Conservation (phyloP, 129 eudicot genomes). For the Tagetes erecta region DNA sequence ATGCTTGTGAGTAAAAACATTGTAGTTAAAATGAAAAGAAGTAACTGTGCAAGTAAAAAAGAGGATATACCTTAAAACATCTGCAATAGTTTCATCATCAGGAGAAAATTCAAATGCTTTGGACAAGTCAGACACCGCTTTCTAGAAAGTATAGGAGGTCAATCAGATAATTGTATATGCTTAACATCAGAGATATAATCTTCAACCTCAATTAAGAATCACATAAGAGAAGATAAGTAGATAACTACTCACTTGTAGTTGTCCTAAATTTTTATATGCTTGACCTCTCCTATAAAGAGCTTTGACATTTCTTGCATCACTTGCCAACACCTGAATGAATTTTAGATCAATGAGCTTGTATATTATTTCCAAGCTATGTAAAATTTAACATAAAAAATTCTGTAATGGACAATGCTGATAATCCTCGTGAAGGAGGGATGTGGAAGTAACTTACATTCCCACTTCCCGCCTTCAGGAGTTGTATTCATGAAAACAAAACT, state of each 20-base stretch:
- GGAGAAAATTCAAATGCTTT: conserved; percentile 91
- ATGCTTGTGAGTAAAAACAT: no score
- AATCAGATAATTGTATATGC: conserved; percentile 20
- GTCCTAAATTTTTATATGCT: conserved; percentile 76
- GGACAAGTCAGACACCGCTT: conserved; percentile 71
- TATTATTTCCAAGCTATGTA: neutral
- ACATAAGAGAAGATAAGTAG: conserved; percentile 16
- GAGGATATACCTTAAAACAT: conserved; percentile 72
- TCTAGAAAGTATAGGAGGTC: conserved; percentile 38
- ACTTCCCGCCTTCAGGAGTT: neutral
- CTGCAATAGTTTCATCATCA: conserved; percentile 89
- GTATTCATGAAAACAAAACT: neutral
- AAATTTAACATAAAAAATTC: conserved; percentile 1
- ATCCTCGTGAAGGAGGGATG: neutral
- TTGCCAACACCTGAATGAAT: conserved; percentile 65
- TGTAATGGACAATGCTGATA: neutral
- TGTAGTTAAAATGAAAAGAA: neutral
- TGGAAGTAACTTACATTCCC: neutral
- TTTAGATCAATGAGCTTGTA: conserved; percentile 19
- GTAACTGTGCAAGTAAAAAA: neutral
- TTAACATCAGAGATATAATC: neutral
- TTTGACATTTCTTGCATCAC: conserved; percentile 75
- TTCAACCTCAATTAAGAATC: conserved; percentile 13
- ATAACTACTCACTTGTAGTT: conserved; percentile 74
- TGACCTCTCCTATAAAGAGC: conserved; percentile 99